These are phyloP conservation scores for Cladorrhinum sp. DNA, from an alignment of 2,329 filamentous ascomycete genomes.

Conservation along the genomic window DNA sequence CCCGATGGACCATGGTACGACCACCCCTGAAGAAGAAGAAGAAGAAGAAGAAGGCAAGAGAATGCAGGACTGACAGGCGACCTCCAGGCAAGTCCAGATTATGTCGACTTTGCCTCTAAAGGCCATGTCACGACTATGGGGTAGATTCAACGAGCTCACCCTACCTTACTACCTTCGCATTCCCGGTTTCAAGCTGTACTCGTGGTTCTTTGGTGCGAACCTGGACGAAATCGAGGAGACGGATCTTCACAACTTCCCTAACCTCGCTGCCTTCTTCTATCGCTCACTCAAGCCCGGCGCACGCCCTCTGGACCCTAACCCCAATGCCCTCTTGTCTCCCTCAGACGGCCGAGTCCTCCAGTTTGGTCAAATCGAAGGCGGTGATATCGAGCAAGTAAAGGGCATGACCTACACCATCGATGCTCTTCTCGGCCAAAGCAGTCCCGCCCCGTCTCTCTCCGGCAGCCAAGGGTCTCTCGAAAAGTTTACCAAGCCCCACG, in stretches of 20 bases:
- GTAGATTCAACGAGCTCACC: conserved; percentile 82
- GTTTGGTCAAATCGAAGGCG: conserved; percentile 86
- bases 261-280: conserved; percentile 96
- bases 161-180: conserved; percentile 85
- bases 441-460: conserved; percentile 54
- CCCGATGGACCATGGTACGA: conserved; percentile 78
- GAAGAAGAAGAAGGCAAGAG: neutral
- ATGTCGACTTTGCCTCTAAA: conserved; percentile 93
- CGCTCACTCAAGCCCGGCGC: conserved; percentile 85
- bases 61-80: conserved; percentile 16
- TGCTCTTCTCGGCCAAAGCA: conserved; percentile 74
- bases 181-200: conserved; percentile 88
- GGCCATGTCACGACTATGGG: conserved; percentile 85
- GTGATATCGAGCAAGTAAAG: conserved; percentile 97
- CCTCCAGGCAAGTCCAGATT: conserved; percentile 74
- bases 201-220: conserved; percentile 87
- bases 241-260: conserved; percentile 86
- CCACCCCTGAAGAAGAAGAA: neutral
- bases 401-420: conserved; percentile 97
- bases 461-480: conserved; percentile 32
- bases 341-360: conserved; percentile 89
- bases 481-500: conserved; percentile 25
- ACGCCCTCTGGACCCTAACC: conserved; percentile 78
- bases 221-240: conserved; percentile 83
- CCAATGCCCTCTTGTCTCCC: conserved; percentile 78